Base-by-base conservation (phyloP, 179 eudicot genomes). In the Silene coronaria region DNA sequence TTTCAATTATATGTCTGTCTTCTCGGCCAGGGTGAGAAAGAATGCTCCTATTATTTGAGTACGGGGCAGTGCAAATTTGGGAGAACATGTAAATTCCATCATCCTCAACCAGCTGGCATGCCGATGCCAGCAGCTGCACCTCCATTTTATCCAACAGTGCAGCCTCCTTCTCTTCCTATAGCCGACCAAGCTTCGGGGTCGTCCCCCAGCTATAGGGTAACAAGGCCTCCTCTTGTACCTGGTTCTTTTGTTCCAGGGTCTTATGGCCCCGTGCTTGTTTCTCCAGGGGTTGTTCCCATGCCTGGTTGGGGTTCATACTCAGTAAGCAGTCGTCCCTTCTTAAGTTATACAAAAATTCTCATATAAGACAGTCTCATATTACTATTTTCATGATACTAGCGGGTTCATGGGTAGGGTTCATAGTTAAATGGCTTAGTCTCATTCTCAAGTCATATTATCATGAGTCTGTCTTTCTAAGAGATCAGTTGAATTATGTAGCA, bases 31-130 rank as follows among this genome's bases (percentile, higher is more conserved):
- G 97, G 90, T 75, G 97, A 86, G 85, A 82, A 79, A 79, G 96
- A 90, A 79, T 94, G 98, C 95, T 89, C 97, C 95, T 92, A 94
- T 79, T 94, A 92, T 94, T 87, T 92, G 87, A 89, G 91, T 85
- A 94, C 96, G 88, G 97, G 97, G 95, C 96, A 88, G 78, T 94
- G 98, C 96, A 94, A 89, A 84, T 94, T 90, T 73, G 97, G 96
- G 76, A 67, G 82, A 80, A 85, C 95, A 48, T 94, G 97, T 92
- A 94, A 92, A 94, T 94, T 89, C 89, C 85, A 94, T 87, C 98
- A 94, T 84, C 98, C 98, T 85, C 93, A 90, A 75, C 87, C 84
- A 48, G 82, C 88, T 84, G 89, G 91, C 78, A 53, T 86, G 78
- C 80, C 91, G 23, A 70, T 83, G 82, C 87, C 90, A 73, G 84